A percentile compares a stretch with the other conserved stretches of the same genome.
Evolutionary conservation across 306 rosid species (phyloP).

Genomic region (Hippophae tibetana): DNA sequence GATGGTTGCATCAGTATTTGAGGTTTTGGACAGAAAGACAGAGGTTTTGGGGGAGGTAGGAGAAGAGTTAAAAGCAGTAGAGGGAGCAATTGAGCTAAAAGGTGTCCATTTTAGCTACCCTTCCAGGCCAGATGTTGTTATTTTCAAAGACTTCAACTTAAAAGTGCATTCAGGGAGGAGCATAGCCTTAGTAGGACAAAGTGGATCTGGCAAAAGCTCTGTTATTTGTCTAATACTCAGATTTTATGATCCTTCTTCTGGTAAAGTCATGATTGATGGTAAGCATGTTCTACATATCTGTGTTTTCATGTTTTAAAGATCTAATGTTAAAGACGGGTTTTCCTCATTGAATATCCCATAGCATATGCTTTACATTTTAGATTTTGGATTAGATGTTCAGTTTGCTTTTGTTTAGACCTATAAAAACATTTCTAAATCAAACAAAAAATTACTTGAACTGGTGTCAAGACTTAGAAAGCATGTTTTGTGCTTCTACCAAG

Average conservation of each 20-base stretch:
- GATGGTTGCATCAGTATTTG: slow-evolving; percentile 90
- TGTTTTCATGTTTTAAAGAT: neutral
- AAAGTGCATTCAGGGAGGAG: slow-evolving; percentile 65
- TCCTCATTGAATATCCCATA: too few relatives aligned
- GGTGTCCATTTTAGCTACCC: slow-evolving; percentile 73
- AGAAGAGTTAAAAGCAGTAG: slow-evolving; percentile 61
- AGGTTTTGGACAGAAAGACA: slow-evolving; percentile 63
- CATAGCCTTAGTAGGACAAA: slow-evolving; percentile 85
- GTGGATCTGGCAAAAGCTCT: slow-evolving; percentile 99
- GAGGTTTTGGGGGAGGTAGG: slow-evolving; percentile 49
- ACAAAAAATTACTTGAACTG: too few relatives aligned
- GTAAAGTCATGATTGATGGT: slow-evolving; percentile 88
- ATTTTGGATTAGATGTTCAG: too few relatives aligned
- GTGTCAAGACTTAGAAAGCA: too few relatives aligned
- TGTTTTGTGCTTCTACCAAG: too few relatives aligned
- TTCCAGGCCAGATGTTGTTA: slow-evolving; percentile 72
- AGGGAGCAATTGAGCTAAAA: slow-evolving; percentile 79
- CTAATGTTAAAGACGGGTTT: too few relatives aligned
- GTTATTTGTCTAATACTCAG: slow-evolving; percentile 75
- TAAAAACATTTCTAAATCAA: too few relatives aligned
- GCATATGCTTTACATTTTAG: too few relatives aligned
- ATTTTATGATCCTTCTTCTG: slow-evolving; percentile 72
- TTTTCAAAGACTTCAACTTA: slow-evolving; percentile 76
- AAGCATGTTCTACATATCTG: slow-evolving; percentile 14
- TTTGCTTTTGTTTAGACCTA: too few relatives aligned